Percentiles rank a stretch among this genome's conserved stretches.
Evolutionary conservation across 192 early-diverging fungal genomes (phyloP).

Genomic region (Rhizophagus prolifer): DNA sequence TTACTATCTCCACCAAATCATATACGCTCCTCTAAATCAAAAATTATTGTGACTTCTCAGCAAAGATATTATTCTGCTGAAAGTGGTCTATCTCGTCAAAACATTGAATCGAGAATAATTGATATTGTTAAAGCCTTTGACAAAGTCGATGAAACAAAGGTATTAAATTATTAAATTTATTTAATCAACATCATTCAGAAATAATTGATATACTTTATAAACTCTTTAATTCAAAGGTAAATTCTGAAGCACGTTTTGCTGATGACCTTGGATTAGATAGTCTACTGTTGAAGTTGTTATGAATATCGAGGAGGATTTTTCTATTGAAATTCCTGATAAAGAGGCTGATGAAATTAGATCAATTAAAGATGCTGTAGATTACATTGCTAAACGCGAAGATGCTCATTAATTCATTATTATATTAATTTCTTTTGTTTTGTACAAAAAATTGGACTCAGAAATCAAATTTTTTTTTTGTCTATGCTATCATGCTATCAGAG

Average conservation of each 20-base stretch:
- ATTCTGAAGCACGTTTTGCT: conserved; percentile 81
- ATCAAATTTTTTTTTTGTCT: too few relatives aligned
- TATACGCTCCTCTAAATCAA: background rate
- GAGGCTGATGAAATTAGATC: conserved; percentile 95
- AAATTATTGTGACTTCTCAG: background rate
- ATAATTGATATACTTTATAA: background rate
- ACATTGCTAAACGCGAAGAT: conserved; percentile 68
- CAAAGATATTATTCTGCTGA: conserved; percentile 6
- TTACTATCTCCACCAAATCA: background rate
- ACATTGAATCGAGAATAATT: conserved; percentile 85
- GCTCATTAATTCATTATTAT: conserved; percentile 60
- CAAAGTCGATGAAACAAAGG: conserved; percentile 92
- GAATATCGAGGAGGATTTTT: conserved; percentile 99
- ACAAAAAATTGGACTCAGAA: too few relatives aligned
- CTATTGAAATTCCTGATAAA: conserved; percentile 95
- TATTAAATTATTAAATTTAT: conserved; percentile 42
- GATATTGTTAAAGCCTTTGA: conserved; percentile 92
- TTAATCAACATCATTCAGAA: background rate
- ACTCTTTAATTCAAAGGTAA: conserved; percentile 60
- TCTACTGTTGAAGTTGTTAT: conserved; percentile 98
- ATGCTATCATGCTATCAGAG: too few relatives aligned
- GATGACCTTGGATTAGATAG: conserved; percentile 95
- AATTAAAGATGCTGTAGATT: conserved; percentile 85
- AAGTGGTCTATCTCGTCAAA: conserved; percentile 42
- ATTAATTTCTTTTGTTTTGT: background rate